phyloP scores from a whole-genome alignment of 108 stramenopile species.

The Phaeodactylum tricornutum region DNA sequence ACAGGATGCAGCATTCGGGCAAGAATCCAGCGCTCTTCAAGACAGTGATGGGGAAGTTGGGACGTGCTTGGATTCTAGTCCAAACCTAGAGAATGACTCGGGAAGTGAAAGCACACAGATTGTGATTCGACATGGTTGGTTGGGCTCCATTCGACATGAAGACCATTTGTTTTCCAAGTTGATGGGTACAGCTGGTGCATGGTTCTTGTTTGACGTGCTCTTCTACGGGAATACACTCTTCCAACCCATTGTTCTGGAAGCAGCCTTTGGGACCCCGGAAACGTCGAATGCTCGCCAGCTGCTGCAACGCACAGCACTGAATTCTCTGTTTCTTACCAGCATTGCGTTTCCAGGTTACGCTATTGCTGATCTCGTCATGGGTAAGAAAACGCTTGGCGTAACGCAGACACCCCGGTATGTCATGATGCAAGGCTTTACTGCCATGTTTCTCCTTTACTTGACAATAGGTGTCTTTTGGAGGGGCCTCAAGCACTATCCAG shows the following conservation, averaged over 20 bases:
- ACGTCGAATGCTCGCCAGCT: too few species aligned
- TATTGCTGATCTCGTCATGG: conserved; percentile 50
- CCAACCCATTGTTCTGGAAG: conserved; percentile 71
- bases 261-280: conserved; percentile 58
- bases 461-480: conserved; percentile 59
- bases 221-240: conserved; percentile 87
- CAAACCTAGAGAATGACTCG: background rate
- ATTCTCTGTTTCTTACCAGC: conserved; percentile 32
- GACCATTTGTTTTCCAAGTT: conserved; percentile 54
- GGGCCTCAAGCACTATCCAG: conserved; percentile 27
- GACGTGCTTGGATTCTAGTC: conserved; percentile 1
- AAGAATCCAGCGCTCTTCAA: background rate
- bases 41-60: conserved; percentile 4
- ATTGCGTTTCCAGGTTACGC: conserved; percentile 79
- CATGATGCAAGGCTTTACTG: conserved; percentile 75
- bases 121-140: conserved; percentile 9
- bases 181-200: conserved; percentile 70
- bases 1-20: background rate
- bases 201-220: conserved; percentile 81
- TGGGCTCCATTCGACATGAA: conserved; percentile 36
- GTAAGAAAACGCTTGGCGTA: conserved; percentile 4
- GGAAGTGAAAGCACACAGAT: background rate
- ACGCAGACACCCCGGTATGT: conserved; percentile 68
- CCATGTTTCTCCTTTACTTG: conserved; percentile 59
- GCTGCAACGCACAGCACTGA: conserved; percentile 17